Evolutionary conservation across 306 rosid genomes (phyloP).

Genomic region (Quercus cerris): DNA sequence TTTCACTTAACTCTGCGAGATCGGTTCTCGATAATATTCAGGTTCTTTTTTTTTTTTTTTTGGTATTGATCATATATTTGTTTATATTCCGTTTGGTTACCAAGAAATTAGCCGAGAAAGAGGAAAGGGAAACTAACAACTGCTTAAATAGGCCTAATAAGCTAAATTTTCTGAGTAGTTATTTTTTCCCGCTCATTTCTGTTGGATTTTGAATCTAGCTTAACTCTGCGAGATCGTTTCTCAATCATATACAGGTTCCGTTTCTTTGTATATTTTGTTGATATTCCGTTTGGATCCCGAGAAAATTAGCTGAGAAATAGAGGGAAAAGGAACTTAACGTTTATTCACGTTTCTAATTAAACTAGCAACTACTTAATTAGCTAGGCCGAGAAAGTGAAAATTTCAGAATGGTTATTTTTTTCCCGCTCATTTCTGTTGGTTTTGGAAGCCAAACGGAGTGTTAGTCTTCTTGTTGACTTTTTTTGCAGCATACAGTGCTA

Average conservation of each 20-base stretch:
- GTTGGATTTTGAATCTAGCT: too few relatives aligned
- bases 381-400: background rate
- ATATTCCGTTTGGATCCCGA: too few relatives aligned
- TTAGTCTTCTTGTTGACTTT: background rate
- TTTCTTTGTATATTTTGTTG: too few relatives aligned
- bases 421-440: background rate
- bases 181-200: conserved; percentile 64
- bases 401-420: background rate
- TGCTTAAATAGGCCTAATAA: too few relatives aligned
- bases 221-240: too few relatives aligned
- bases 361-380: background rate
- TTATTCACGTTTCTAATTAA: background rate
- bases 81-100: conserved; percentile 7
- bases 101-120: background rate
- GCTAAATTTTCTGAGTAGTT: too few relatives aligned
- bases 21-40: conserved; percentile 91
- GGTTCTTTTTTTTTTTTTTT: conserved; percentile 15
- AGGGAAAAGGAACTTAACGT: background rate
- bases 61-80: background rate
- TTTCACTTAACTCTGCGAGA: conserved; percentile 92
- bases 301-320: background rate
- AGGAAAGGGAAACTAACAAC: too few relatives aligned
- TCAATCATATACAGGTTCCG: too few relatives aligned
- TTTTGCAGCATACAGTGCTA: background rate
- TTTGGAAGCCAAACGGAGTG: background rate